Conservation (phyloP, 2,329 filamentous ascomycete genomes). For the Talaromyces sp. region DNA sequence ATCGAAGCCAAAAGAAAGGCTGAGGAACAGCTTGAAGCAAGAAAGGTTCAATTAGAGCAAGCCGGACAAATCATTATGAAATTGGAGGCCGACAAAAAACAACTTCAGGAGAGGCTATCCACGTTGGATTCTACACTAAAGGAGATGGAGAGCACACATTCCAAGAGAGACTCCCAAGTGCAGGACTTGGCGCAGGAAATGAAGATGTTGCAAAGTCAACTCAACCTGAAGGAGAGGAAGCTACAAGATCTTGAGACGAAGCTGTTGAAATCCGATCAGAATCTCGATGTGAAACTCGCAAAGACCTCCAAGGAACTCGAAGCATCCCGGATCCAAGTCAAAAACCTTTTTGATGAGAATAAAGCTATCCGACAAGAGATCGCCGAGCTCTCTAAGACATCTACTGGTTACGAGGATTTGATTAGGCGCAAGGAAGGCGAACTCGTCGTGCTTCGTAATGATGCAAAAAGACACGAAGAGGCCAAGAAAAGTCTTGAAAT, state of each 20-base stretch:
- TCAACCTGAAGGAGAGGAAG: conserved; percentile 85
- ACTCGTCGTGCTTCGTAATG: conserved; percentile 74
- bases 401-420: conserved; percentile 91
- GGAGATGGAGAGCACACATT: conserved; percentile 66
- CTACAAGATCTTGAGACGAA: conserved; percentile 81
- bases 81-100: conserved; percentile 80
- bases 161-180: conserved; percentile 72
- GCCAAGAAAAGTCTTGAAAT: conserved; percentile 76
- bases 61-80: conserved; percentile 81
- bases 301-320: conserved; percentile 76
- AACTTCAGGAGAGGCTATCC: conserved; percentile 63
- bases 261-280: conserved; percentile 79
- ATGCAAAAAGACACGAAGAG: conserved; percentile 77
- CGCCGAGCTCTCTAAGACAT: conserved; percentile 80
- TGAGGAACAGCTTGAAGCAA: conserved; percentile 77
- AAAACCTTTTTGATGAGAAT: conserved; percentile 75
- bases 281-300: conserved; percentile 80
- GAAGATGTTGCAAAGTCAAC: conserved; percentile 85
- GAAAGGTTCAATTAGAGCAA: conserved; percentile 81
- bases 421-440: conserved; percentile 94
- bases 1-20: conserved; percentile 84
- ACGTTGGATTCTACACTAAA: conserved; percentile 68
- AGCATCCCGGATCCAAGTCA: conserved; percentile 67
- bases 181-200: conserved; percentile 76
- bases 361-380: conserved; percentile 79